Evolutionary conservation across 345 rosid species (phyloP).

Genomic region (Durio zibethinus): DNA sequence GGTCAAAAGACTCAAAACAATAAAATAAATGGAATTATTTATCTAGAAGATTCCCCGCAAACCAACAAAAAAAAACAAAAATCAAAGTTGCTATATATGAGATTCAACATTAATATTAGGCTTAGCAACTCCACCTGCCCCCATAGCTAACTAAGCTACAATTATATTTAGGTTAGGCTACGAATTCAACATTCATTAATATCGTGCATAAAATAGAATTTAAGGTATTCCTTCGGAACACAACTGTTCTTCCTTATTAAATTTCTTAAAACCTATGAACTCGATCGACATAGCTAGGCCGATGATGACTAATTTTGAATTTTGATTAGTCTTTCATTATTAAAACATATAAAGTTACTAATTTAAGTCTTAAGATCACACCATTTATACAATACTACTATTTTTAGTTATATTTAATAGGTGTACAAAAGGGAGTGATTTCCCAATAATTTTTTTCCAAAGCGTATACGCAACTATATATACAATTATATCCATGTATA

Average conservation of each 20-base stretch:
- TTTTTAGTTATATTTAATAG: no score
- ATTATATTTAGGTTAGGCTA: neutral
- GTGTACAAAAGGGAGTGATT: no score
- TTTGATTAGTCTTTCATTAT: neutral
- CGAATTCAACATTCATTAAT: neutral
- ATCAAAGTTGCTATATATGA: no score
- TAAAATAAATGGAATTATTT: no score
- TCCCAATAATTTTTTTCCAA: no score
- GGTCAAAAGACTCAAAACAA: neutral
- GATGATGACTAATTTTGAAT: neutral
- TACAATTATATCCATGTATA: no score
- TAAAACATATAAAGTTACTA: neutral
- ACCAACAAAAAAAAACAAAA: no score
- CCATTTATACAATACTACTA: no score
- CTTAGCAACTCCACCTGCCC: no score
- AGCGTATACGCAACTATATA: no score
- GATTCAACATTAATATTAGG: no score
- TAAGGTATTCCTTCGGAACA: neutral
- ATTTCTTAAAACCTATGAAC: neutral
- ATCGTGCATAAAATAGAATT: neutral
- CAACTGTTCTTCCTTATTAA: neutral
- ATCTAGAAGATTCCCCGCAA: no score
- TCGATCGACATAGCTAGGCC: neutral
- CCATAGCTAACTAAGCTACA: neutral
- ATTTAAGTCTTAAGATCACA: neutral